A percentile compares a stretch with the other conserved stretches of the same genome.
phyloP scores from a whole-genome alignment of 106 monocot genomes.

The Narthecium ossifragum region DNA sequence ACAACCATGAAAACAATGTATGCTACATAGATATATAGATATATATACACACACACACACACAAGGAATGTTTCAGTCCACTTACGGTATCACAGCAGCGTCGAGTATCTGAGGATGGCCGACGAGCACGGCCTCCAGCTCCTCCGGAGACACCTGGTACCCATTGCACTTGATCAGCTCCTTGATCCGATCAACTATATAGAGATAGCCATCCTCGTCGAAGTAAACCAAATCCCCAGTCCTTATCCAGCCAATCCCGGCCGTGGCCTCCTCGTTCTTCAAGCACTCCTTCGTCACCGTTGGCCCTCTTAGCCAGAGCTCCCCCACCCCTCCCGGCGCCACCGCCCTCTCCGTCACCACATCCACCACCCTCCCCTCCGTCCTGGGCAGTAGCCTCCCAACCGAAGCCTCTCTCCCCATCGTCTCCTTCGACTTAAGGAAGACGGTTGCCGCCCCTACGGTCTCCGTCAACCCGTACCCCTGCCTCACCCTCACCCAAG shows the following conservation, averaged over 20 bases:
- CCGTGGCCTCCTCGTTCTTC: constrained; percentile 11
- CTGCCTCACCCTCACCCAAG: constrained; percentile 30
- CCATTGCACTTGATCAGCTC: constrained; percentile 34
- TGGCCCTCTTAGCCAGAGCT: constrained; percentile 30
- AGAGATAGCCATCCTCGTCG: constrained; percentile 25
- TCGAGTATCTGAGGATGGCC: constrained; percentile 29
- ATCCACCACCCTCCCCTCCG: constrained; percentile 21
- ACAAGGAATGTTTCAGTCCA: not conserved
- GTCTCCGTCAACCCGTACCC: constrained; percentile 27
- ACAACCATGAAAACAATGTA: not conserved
- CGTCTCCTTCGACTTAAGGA: constrained; percentile 3
- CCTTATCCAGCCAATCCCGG: constrained; percentile 17
- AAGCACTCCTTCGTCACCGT: constrained; percentile 6
- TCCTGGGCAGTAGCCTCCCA: constrained; percentile 21
- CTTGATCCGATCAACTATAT: constrained; percentile 25
- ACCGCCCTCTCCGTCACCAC: not conserved
- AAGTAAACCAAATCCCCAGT: constrained; percentile 27
- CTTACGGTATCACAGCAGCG: constrained; percentile 26
- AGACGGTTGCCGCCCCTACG: constrained; percentile 5
- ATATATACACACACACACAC: no score
- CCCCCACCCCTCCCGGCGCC: constrained; percentile 14
- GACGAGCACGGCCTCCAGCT: constrained; percentile 21
- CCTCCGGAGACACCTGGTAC: constrained; percentile 20
- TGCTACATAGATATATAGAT: no score
- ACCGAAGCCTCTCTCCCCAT: not conserved